Conservation (phyloP, 257 asterid genomes). For the Penstemon eatonii region DNA sequence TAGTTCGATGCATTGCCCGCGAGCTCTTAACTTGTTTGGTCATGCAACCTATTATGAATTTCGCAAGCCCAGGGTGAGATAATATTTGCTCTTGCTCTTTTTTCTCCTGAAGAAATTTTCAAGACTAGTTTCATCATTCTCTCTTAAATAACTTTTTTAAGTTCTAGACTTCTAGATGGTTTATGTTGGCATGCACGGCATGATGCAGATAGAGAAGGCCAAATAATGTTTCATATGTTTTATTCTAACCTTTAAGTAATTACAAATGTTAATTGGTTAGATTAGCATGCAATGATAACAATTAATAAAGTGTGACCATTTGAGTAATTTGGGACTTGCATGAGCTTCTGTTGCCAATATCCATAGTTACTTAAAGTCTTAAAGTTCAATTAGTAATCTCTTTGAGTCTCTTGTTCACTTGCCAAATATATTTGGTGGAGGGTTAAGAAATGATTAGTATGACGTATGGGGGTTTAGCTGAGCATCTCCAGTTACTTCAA, state of each 20-base stretch:
- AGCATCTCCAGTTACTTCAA: not conserved
- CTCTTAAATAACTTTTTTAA: not conserved
- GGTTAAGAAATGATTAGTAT: not conserved
- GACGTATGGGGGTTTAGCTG: not conserved
- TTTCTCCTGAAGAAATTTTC: conserved; percentile 7
- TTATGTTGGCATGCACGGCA: conserved; percentile 1
- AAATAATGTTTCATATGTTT: not conserved
- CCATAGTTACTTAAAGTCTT: not conserved
- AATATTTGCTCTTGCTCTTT: conserved; percentile 21
- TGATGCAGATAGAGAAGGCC: conserved; percentile 5
- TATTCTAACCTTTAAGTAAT: not conserved
- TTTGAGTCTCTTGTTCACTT: not conserved
- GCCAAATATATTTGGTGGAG: not conserved
- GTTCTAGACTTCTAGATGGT: not conserved
- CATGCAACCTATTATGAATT: conserved; percentile 77
- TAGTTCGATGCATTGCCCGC: conserved; percentile 84
- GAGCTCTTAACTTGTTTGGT: conserved; percentile 81
- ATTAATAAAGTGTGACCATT: too few species aligned
- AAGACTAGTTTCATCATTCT: conserved; percentile 10
- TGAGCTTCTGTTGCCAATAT: too few species aligned
- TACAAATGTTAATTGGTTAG: too few species aligned
- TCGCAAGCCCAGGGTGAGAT: conserved; percentile 82
- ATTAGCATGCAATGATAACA: too few species aligned
- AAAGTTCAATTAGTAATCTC: conserved; percentile 2
- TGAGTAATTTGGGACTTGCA: too few species aligned